phyloP scores from a whole-genome alignment of 2,329 filamentous ascomycete genomes.

The Fusarium longipes region DNA sequence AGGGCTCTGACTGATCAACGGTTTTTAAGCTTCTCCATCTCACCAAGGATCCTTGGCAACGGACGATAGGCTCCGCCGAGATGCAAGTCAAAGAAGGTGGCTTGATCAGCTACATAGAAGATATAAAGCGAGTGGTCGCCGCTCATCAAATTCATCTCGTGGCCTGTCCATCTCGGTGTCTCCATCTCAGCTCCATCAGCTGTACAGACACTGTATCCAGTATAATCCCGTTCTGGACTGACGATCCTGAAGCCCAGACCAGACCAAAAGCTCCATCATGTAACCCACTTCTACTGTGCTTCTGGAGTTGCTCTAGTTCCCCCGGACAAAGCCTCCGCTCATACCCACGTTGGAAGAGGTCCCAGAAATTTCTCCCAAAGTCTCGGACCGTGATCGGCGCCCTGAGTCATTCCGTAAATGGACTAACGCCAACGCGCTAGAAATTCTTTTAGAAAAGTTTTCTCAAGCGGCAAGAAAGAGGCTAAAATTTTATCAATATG shows the following conservation, averaged over 20 bases:
- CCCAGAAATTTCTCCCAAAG: background rate
- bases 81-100: background rate
- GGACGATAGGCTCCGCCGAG: background rate
- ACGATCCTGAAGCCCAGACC: background rate
- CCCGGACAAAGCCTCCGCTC: constrained; percentile 12
- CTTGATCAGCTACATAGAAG: background rate
- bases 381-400: constrained; percentile 30
- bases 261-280: background rate
- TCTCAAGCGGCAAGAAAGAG: background rate
- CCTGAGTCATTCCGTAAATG: background rate
- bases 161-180: background rate
- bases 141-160: background rate
- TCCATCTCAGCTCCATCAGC: background rate
- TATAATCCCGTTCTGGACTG: background rate
- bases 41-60: background rate
- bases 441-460: constrained; percentile 24
- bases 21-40: background rate
- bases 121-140: background rate
- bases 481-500: constrained; percentile 19
- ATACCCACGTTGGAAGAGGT: background rate
- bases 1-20: background rate
- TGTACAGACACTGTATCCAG: background rate
- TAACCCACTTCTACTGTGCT: background rate
- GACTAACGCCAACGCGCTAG: constrained; percentile 9
- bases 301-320: constrained; percentile 23